phyloP scores from a whole-genome alignment of 768 basidiomycete species.

The Lenzites betulinus region DNA sequence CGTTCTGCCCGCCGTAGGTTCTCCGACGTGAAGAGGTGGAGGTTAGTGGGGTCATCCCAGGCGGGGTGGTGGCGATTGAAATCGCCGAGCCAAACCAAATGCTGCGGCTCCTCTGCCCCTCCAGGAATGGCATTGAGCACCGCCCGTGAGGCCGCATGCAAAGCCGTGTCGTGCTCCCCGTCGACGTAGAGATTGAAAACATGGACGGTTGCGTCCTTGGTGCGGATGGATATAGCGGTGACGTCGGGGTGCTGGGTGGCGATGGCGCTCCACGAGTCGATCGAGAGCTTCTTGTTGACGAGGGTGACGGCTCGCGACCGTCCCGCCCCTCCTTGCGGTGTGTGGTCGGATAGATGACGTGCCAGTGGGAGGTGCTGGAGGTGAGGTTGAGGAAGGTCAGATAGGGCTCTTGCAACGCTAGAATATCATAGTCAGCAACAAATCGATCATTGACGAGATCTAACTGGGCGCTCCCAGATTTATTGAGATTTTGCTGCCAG shows the following conservation, averaged over 20 bases:
- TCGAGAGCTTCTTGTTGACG: conserved; percentile 13
- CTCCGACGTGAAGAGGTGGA: conserved; percentile 38
- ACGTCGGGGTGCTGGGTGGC: conserved; percentile 29
- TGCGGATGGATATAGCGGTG: conserved; percentile 29
- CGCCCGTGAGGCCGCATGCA: conserved; percentile 13
- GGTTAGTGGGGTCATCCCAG: conserved; percentile 39
- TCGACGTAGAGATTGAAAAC: conserved; percentile 46
- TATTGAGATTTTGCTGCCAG: conserved; percentile 34
- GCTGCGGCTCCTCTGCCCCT: not conserved
- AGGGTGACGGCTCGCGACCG: conserved; percentile 15
- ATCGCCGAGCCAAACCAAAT: conserved; percentile 38
- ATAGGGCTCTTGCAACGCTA: conserved; percentile 43
- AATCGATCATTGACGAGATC: conserved; percentile 18
- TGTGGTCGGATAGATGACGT: conserved; percentile 29
- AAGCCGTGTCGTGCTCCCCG: conserved; percentile 27
- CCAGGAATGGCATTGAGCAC: too few relatives aligned
- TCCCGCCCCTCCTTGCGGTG: conserved; percentile 15
- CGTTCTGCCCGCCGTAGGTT: conserved; percentile 27
- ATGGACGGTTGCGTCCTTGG: conserved; percentile 14
- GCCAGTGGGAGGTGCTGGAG: conserved; percentile 17
- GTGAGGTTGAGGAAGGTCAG: conserved; percentile 28
- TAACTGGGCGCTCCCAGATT: conserved; percentile 24
- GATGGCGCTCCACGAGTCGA: conserved; percentile 20
- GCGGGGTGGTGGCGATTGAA: conserved; percentile 44
- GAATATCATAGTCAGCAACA: conserved; percentile 32